These are phyloP conservation scores for Ophiostoma ips DNA, from an alignment of 2,329 filamentous ascomycete species.

Conservation along the genomic window DNA sequence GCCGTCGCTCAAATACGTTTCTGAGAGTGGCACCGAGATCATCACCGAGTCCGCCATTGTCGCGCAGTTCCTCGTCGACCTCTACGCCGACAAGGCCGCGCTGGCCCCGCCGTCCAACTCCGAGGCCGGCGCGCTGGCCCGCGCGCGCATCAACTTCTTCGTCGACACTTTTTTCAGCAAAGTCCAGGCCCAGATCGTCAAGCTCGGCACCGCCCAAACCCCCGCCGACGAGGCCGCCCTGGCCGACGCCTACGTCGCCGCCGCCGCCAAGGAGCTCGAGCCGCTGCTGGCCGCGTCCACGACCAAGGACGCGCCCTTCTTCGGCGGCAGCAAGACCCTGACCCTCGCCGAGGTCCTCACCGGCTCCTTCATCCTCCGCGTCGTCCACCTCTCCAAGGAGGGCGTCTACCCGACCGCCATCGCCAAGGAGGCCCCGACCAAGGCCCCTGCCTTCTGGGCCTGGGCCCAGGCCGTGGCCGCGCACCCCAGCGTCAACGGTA, in stretches of 20 bases:
- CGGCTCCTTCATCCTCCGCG: conserved; percentile 52
- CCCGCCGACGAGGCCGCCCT: conserved; percentile 36
- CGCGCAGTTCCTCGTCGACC: conserved; percentile 56
- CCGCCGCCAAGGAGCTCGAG: conserved; percentile 57
- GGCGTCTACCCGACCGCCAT: conserved; percentile 33
- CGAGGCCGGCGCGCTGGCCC: conserved; percentile 40
- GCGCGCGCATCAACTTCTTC: conserved; percentile 59
- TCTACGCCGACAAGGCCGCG: conserved; percentile 37
- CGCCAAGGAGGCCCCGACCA: conserved; percentile 25
- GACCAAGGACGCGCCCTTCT: conserved; percentile 35
- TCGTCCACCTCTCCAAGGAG: conserved; percentile 39
- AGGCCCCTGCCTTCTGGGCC: conserved; percentile 49
- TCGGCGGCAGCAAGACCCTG: conserved; percentile 47
- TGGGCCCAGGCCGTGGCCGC: conserved; percentile 49
- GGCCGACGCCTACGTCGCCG: conserved; percentile 36
- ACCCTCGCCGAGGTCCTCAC: conserved; percentile 63
- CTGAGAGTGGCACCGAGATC: conserved; percentile 29
- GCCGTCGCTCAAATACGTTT: conserved; percentile 48
- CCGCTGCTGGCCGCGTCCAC: conserved; percentile 43
- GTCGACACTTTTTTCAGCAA: conserved; percentile 21
- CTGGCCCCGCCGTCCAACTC: conserved; percentile 43
- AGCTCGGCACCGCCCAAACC: conserved; percentile 29
- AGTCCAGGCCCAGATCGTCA: conserved; percentile 32
- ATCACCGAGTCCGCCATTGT: conserved; percentile 63
- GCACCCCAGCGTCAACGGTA: conserved; percentile 51